Base-by-base conservation (phyloP, 169 alveolate genomes). In the Eimeria sp. region DNA sequence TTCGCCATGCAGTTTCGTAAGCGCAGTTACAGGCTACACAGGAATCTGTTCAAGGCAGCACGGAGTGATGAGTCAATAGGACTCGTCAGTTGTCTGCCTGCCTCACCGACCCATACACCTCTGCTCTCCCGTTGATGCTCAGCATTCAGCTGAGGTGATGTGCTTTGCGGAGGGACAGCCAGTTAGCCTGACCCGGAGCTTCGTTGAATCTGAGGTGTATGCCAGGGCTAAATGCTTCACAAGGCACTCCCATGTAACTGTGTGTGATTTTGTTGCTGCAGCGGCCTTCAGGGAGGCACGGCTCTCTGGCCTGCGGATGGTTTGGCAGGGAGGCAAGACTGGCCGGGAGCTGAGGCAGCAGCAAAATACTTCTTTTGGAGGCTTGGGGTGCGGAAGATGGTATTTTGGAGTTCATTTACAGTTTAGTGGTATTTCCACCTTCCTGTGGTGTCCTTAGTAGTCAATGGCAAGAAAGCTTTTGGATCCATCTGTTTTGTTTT, bases 1-100 rank as follows among this genome's bases (percentile, higher is more conserved):
- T 87, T 87, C 20, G 94, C 94, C 83, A 65, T 87, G 94, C 94
- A 87, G 72, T 87, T 87, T 30, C 94, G 94, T 87, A 65, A 65
- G 94, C 54, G 25, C 45, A 4, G 34, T 45, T 51, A 78, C 70
- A 73, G 54, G 5, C 57, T 73, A 27, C 54, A 40, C 83, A 16
- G 11, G 57, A 40, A n/a, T 13, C 54, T 7, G 7, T 70, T 30
- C 80, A 70, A 70, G 51, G 6, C 49, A 11, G 80, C 51, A 5
- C 51, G 80, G 16, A 40, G 5, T 14, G 54, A 73, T 40, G 57
- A 27, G 83, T 4, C n/a, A 40, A 22, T 40, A 73, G 45, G 57
- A 27, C 54, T 73, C 30, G 20, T 43, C 51, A 49, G 22, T 34
- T 20, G 40, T 43, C 30, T 9, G 18, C 30, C 54, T 73, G 57